Evolutionary conservation across 2,329 filamentous ascomycete genomes (phyloP), one percentile per base, ranked within the genome.

Genomic region (Davidsoniella eucalypti): DNA sequence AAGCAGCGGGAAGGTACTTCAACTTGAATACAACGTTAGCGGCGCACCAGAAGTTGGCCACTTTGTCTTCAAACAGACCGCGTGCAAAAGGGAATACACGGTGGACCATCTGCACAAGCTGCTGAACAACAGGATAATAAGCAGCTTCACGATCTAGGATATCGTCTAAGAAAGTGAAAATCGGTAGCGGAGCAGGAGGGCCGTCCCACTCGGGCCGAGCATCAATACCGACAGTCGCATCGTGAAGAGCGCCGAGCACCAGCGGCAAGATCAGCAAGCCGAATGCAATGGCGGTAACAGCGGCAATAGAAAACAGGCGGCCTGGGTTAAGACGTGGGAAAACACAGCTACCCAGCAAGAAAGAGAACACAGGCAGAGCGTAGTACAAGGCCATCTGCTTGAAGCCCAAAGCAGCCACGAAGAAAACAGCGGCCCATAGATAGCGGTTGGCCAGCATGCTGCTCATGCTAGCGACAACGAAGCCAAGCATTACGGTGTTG

Each of bases 311-410:
- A 4, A 92, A 56, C 21, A 96, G 76, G 2, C 87, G 78, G 0
- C 72, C 62, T 2, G 80, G 58, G 51, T 82, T 80, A 58, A 88
- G 65, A 9, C 71, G 70, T 1, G 88, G 88, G 55, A 80, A 82
- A n/a, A 93, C 58, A 61, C 88, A 95, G 59, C 81, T 79, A 7
- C 90, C 92, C 1, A 96, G 70, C 2, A 98, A 78, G 60, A 88
- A 98, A 29, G 87, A 83, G 63, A 96, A 96, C 52, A 96, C 81
- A 17, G 82, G 81, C 12, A 93, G 88, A 2, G 93, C 87, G 64
- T 95, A 98, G 68, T 96, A 98, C 14, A 98, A 72, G 1, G 90
- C 90, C 93, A 98, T 98, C 65, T 98, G 92, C 70, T 98, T 98
- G 72, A 96, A 98, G 5, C 87, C 87, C n/a, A 98, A 70, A 2